phyloP scores from a whole-genome alignment of 2,329 filamentous ascomycete genomes.

The Colletotrichum cereale region DNA sequence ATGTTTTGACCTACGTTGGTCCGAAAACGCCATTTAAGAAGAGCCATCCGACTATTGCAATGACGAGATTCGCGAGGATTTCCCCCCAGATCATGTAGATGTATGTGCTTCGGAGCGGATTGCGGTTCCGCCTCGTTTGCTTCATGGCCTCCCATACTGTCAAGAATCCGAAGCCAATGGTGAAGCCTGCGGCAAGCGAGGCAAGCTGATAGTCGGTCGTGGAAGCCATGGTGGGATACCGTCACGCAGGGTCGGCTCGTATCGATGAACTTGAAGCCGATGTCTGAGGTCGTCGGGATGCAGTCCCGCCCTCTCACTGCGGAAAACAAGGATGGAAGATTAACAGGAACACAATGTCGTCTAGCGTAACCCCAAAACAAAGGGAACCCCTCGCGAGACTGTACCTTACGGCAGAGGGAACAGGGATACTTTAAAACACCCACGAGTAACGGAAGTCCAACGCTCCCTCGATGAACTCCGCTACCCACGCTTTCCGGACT shows the following conservation, averaged over 20 bases:
- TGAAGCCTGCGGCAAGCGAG: conserved; percentile 49
- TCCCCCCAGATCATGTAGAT: conserved; percentile 62
- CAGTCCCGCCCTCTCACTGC: conserved; percentile 2
- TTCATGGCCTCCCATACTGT: conserved; percentile 56
- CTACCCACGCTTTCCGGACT: background rate
- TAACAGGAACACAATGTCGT: background rate
- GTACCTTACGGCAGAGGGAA: background rate
- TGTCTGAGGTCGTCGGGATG: background rate
- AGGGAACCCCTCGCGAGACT: background rate
- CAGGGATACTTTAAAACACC: conserved; percentile 1
- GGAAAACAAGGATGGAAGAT: background rate
- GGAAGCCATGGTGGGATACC: conserved; percentile 35
- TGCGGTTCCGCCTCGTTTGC: conserved; percentile 55
- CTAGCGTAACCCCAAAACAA: background rate
- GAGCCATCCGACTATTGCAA: conserved; percentile 55
- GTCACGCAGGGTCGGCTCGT: background rate
- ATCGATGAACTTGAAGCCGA: background rate
- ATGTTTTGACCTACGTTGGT: conserved; percentile 44
- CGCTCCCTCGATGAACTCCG: background rate
- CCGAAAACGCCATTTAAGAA: conserved; percentile 52
- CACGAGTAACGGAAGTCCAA: background rate
- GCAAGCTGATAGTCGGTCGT: conserved; percentile 47
- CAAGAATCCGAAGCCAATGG: conserved; percentile 57
- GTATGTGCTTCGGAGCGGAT: conserved; percentile 52
- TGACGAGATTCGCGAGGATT: conserved; percentile 53